phyloP scores from a whole-genome alignment of 2,329 filamentous ascomycete species.

The Ascochyta rabiei region DNA sequence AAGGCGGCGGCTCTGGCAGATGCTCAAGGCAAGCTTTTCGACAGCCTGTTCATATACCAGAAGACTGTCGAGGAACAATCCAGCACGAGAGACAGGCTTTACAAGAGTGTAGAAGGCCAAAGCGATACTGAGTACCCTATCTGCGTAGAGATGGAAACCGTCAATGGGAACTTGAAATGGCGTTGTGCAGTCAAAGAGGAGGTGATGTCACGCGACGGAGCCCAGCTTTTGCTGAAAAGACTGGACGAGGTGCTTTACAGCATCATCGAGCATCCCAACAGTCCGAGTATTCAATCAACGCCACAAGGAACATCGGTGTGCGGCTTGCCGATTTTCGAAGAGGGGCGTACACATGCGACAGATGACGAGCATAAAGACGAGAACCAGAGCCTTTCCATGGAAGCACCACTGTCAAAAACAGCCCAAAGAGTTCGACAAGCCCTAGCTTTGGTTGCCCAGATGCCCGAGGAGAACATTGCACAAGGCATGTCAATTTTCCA shows the following conservation, averaged over 20 bases:
- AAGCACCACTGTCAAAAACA: constrained; percentile 35
- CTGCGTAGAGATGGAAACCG: constrained; percentile 78
- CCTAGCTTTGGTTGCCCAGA: constrained; percentile 64
- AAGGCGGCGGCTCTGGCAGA: constrained; percentile 65
- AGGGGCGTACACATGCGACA: background rate
- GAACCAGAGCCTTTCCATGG: background rate
- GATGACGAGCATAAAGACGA: background rate
- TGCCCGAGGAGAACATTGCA: constrained; percentile 63
- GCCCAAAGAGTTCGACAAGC: constrained; percentile 53
- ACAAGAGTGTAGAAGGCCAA: constrained; percentile 66
- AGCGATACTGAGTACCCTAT: constrained; percentile 81
- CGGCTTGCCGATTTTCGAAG: constrained; percentile 59
- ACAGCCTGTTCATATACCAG: constrained; percentile 71
- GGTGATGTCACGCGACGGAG: constrained; percentile 56
- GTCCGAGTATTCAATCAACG: constrained; percentile 62
- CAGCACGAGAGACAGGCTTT: constrained; percentile 54
- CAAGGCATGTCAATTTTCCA: constrained; percentile 75
- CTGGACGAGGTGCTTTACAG: constrained; percentile 66
- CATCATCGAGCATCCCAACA: constrained; percentile 58
- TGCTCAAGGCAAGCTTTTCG: constrained; percentile 60
- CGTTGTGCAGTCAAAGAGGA: constrained; percentile 71
- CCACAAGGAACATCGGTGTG: constrained; percentile 66
- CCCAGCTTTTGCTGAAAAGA: constrained; percentile 59
- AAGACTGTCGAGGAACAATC: constrained; percentile 56
- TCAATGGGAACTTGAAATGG: constrained; percentile 66